Evolutionary conservation across 257 asterid genomes (phyloP), one percentile per base, ranked within the genome.

Genomic region (Solanum clarkiae): DNA sequence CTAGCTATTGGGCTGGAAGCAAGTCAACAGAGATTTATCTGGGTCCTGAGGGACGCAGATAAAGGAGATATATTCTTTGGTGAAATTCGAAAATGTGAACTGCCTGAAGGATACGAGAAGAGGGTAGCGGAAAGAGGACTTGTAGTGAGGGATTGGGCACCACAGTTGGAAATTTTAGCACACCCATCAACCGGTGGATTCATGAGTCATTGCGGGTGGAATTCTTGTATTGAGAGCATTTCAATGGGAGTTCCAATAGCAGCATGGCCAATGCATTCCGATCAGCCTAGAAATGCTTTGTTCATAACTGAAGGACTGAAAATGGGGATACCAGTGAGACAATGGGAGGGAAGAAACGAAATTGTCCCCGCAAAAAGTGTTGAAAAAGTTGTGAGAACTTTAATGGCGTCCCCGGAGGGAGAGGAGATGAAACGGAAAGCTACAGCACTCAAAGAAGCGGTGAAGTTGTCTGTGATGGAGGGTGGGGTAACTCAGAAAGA

Each of bases 1-100:
- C 85, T 94, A 0, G 95, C 97, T 0, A 4, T 81, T 2, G 98
- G 97, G 16, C 84, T 93, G 32, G 96, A 92, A 36, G 71, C 54
- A 8, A 92, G 97, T 20, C 83, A 59, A 6, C 92, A 88, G 6
- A 92, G 87, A 42, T 94, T 93, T 88, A 18, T 93, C 0, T 94
- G 98, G 98, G 92, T 92, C 1, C 26, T 92, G 2, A 83, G 97
- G 62, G 95, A 93, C 1, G 97, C 97, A 0, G 98, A 94, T 42
- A 90, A 63, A 84, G 97, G 93, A 2, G 89, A 94, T 66, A 80
- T 92, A 0, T 91, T 92, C 42, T 15, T 16, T 0, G 90, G 89
- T 14, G 90, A 88, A 2, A 44, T 16, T 0, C 80, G 92, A 15
- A 79, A 81, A 47, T 22, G 44, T 9, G 72, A 85, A 29, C 80